phyloP scores from a whole-genome alignment of 768 basidiomycete genomes.

The Pisolithus albus region DNA sequence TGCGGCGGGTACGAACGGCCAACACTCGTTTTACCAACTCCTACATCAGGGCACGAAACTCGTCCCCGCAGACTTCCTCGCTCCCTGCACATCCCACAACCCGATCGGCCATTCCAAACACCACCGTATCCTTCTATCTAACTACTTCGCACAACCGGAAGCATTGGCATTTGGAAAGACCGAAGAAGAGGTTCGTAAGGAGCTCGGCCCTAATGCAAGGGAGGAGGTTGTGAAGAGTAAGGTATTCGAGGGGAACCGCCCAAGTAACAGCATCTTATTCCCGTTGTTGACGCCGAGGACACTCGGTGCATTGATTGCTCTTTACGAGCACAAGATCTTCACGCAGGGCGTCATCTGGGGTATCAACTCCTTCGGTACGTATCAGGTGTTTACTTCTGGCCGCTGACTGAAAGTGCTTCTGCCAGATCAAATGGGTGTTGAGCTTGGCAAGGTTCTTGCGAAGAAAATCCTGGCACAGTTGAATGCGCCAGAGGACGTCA shows the following conservation, averaged over 20 bases:
- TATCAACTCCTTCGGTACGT: slow-evolving; percentile 92
- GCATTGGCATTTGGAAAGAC: slow-evolving; percentile 97
- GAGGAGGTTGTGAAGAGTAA: slow-evolving; percentile 92
- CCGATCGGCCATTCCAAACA: slow-evolving; percentile 83
- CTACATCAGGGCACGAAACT: slow-evolving; percentile 91
- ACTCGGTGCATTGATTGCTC: slow-evolving; percentile 79
- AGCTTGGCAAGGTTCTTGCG: slow-evolving; percentile 94
- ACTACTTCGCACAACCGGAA: slow-evolving; percentile 98
- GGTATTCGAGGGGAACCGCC: slow-evolving; percentile 96
- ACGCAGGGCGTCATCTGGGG: slow-evolving; percentile 97
- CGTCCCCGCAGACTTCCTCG: slow-evolving; percentile 88
- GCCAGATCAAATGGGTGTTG: slow-evolving; percentile 98
- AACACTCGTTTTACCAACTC: slow-evolving; percentile 99
- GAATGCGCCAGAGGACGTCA: slow-evolving; percentile 67
- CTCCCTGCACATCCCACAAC: slow-evolving; percentile 85
- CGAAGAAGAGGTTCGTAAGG: slow-evolving; percentile 74
- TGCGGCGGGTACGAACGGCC: slow-evolving; percentile 95
- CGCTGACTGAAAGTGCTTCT: neutral
- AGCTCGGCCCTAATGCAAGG: slow-evolving; percentile 62
- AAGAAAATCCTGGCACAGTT: slow-evolving; percentile 93
- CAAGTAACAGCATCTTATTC: slow-evolving; percentile 96
- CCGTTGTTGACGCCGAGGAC: slow-evolving; percentile 84
- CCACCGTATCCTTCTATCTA: slow-evolving; percentile 94
- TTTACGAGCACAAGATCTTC: slow-evolving; percentile 99
- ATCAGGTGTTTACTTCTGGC: neutral